Evolutionary conservation across 75 land plant species (phyloP).

Genomic region (Pinus tabuliformis): DNA sequence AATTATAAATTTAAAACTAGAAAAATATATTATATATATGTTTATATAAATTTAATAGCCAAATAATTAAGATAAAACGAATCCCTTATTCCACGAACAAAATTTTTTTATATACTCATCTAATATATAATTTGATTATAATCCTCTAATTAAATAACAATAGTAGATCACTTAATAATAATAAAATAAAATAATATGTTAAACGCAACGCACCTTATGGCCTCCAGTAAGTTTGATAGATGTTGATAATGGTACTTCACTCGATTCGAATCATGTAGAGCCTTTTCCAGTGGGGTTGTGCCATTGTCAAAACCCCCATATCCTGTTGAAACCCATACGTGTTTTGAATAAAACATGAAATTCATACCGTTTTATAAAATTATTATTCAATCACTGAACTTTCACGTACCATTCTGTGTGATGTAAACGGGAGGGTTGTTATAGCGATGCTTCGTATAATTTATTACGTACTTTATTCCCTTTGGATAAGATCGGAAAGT

Average conservation of each 20-base stretch:
- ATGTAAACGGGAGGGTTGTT: slow-evolving; percentile 11
- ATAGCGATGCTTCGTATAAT: neutral
- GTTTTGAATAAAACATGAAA: neutral
- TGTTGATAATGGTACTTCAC: slow-evolving; percentile 30
- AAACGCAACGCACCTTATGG: slow-evolving; percentile 10
- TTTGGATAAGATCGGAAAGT: neutral
- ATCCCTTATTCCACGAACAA: too few species aligned
- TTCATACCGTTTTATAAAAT: neutral
- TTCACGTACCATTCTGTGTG: slow-evolving; percentile 16
- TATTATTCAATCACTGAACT: neutral
- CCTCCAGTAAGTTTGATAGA: slow-evolving; percentile 17
- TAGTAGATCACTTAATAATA: too few species aligned
- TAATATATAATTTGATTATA: too few species aligned
- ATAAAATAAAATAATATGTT: neutral
- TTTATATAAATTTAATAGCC: too few species aligned
- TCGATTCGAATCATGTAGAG: slow-evolving; percentile 21
- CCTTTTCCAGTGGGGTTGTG: slow-evolving; percentile 17
- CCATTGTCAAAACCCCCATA: slow-evolving; percentile 28
- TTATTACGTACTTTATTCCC: neutral
- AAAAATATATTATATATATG: too few species aligned
- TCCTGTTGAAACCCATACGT: slow-evolving; percentile 6
- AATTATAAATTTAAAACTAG: too few species aligned
- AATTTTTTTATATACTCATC: too few species aligned
- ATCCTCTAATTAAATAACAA: too few species aligned
- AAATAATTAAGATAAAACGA: too few species aligned